Base-by-base conservation (phyloP, 768 basidiomycete genomes). In the Suillus clintonianus region DNA sequence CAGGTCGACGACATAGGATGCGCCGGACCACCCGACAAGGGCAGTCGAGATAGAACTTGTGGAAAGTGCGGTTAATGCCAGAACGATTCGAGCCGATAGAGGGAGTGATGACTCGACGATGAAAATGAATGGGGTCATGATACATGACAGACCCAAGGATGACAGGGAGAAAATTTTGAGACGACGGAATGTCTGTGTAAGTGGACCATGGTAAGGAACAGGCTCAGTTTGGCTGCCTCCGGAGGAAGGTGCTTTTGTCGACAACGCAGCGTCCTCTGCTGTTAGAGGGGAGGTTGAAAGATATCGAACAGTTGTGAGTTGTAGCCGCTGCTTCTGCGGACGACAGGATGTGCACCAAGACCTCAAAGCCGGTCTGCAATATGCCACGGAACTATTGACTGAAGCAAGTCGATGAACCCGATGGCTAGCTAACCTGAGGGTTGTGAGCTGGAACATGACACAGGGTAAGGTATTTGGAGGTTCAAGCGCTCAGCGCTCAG, bases 81-180 rank as follows among this genome's bases (percentile, higher is more conserved):
- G 80, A 15, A 85, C 86, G 30, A 85, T 70, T 24, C 93, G 86
- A 0, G 90, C 94, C 19, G 82, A 80, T 45, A 84, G 69, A 0
- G 94, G 92, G 8, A 95, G 82, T 27, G 84, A 83, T 5, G 92
- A 89, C 64, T 95, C 92, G 67, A 95, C 81, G 59, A 92, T 72
- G 75, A 95, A 90, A 65, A 95, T 86, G 77, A 95, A 87, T 1
- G 94, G 94, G 2, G 90, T 81, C 68, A 95, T 79, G 5, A 85
- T 81, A 63, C 81, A 76, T 11, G 91, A 89, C 56, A 93, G 82
- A 3, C 82, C 82, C 54, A 95, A 83, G 0, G 94, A 94, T 27
- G 88, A 85, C 1, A 96, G 78, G 14, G 93, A 95, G 79, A 95
- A 94, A 10, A 92, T 75, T 74, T 95, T 95, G 62, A 95, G 83